Conservation (phyloP, 257 asterid genomes). For the Datura wrightii region DNA sequence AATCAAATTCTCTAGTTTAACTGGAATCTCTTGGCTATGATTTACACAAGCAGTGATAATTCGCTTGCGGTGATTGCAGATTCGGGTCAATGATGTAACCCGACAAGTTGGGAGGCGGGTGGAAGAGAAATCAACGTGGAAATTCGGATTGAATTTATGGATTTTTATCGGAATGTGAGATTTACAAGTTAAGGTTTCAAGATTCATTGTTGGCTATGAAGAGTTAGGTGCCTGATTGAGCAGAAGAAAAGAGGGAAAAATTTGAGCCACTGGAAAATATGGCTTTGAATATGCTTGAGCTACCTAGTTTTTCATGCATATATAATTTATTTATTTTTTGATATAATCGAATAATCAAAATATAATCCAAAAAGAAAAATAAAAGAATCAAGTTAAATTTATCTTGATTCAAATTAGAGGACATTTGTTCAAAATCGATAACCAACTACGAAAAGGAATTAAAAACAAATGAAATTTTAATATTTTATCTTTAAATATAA, state of each 20-base stretch:
- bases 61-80: not conserved
- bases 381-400: no score
- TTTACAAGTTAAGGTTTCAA: slow-evolving; percentile 47
- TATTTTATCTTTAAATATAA: no score
- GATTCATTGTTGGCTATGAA: slow-evolving; percentile 44
- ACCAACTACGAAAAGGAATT: no score
- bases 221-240: not conserved
- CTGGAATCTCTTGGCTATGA: slow-evolving; percentile 47
- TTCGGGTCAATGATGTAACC: slow-evolving; percentile 15
- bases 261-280: not conserved
- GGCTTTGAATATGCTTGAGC: not conserved
- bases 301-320: no score
- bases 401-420: no score
- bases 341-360: no score
- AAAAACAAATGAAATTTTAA: no score
- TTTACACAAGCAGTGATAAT: slow-evolving; percentile 46
- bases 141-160: slow-evolving; percentile 25
- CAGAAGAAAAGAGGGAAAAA: not conserved
- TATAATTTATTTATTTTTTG: no score
- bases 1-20: not conserved
- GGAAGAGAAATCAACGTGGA: not conserved
- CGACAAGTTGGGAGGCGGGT: not conserved
- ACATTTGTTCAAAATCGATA: no score
- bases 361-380: no score
- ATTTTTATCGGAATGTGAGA: slow-evolving; percentile 36